These are phyloP conservation scores for Saussurea involucrata DNA, from an alignment of 129 eudicot species.

Conservation along the genomic window DNA sequence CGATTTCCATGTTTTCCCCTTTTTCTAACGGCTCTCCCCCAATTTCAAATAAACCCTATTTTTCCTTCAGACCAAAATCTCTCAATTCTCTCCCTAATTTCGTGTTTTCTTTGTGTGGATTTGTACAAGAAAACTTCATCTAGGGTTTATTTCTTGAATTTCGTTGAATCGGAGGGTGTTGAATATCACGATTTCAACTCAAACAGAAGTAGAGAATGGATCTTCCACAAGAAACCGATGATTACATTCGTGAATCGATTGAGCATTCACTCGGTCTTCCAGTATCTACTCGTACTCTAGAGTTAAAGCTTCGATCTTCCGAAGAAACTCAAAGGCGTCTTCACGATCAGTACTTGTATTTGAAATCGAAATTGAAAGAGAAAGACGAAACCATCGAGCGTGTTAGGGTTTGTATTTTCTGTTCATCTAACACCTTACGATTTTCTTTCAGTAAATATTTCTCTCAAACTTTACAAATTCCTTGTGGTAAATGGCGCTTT, in stretches of 20 bases:
- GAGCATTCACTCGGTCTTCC: slow-evolving; percentile 64
- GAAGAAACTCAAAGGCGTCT: slow-evolving; percentile 42
- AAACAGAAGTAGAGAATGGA: slow-evolving; percentile 40
- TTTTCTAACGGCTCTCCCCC: slow-evolving; percentile 37
- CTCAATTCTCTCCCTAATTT: slow-evolving; percentile 14
- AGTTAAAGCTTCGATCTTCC: slow-evolving; percentile 52
- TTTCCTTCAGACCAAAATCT: slow-evolving; percentile 31
- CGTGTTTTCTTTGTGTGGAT: background rate
- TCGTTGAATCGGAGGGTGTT: background rate
- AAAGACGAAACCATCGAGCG: slow-evolving; percentile 58
- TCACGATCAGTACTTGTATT: slow-evolving; percentile 42
- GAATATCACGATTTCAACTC: background rate
- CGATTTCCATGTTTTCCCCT: background rate
- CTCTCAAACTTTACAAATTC: background rate
- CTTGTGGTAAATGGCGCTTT: background rate
- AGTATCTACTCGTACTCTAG: slow-evolving; percentile 47
- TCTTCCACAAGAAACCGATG: slow-evolving; percentile 64
- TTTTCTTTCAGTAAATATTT: background rate
- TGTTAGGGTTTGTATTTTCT: slow-evolving; percentile 60
- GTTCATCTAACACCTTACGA: background rate
- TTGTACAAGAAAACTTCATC: background rate
- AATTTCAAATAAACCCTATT: slow-evolving; percentile 19
- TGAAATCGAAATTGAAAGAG: slow-evolving; percentile 50
- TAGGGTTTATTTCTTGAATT: background rate
- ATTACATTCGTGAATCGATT: slow-evolving; percentile 67